Percentiles rank a stretch among this genome's conserved stretches.
These are phyloP conservation scores for Metschnikowia noctiluminum DNA, from an alignment of 805 yeast species.

Conservation along the genomic window DNA sequence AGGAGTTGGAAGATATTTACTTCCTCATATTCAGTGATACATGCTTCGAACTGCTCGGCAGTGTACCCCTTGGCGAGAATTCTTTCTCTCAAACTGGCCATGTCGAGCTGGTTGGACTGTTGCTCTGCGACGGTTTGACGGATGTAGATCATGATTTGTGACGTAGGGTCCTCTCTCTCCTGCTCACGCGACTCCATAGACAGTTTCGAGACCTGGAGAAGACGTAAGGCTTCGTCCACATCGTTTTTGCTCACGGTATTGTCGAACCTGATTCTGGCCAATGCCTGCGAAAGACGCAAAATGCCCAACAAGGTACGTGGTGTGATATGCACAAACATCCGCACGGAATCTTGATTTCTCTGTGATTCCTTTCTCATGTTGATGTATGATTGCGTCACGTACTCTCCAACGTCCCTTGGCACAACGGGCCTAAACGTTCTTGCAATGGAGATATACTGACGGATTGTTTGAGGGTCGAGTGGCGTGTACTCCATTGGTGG, in stretches of 20 bases:
- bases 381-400: constrained; percentile 81
- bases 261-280: constrained; percentile 84
- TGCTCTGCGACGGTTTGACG: constrained; percentile 49
- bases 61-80: constrained; percentile 82
- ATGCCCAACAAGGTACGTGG: constrained; percentile 93
- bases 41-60: constrained; percentile 67
- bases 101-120: constrained; percentile 21
- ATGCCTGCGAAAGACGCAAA: constrained; percentile 88
- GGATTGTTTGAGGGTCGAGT: constrained; percentile 70
- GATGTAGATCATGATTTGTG: constrained; percentile 50
- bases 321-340: constrained; percentile 86
- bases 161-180: constrained; percentile 53
- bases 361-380: constrained; percentile 91
- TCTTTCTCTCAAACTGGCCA: constrained; percentile 55
- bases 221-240: constrained; percentile 92
- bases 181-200: constrained; percentile 60
- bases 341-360: constrained; percentile 67
- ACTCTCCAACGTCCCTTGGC: constrained; percentile 78
- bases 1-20: constrained; percentile 74
- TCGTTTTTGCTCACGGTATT: constrained; percentile 69
- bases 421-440: constrained; percentile 82
- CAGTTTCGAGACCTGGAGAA: constrained; percentile 81
- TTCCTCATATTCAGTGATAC: constrained; percentile 69
- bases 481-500: constrained; percentile 78
- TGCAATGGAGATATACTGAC: constrained; percentile 84